A percentile compares a stretch with the other conserved stretches of the same genome.
These are phyloP conservation scores for Blastobotrys aristatus DNA, from an alignment of 1,139 yeast genomes.

Conservation along the genomic window DNA sequence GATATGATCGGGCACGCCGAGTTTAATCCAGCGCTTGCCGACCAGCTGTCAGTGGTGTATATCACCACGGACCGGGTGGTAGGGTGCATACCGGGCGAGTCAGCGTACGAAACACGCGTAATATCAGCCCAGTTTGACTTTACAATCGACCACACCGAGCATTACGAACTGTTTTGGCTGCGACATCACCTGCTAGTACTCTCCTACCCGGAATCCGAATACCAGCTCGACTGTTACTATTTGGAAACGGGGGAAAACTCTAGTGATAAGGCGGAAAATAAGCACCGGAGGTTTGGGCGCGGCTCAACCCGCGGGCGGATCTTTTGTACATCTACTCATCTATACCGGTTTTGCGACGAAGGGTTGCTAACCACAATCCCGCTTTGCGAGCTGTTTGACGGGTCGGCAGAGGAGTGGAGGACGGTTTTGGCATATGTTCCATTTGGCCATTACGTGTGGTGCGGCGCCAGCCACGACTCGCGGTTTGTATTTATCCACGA, in stretches of 20 bases:
- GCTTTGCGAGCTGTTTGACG: not conserved
- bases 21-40: not conserved
- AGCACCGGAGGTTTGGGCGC: not conserved
- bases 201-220: not conserved
- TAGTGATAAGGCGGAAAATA: not conserved
- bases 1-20: not conserved
- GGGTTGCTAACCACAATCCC: not conserved
- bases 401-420: not conserved
- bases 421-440: not conserved
- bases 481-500: slow-evolving; percentile 2
- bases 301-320: not conserved
- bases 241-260: not conserved
- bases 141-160: slow-evolving; percentile 1
- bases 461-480: not conserved
- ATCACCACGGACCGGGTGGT: not conserved
- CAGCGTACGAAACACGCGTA: not conserved
- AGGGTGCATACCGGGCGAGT: not conserved
- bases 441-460: not conserved
- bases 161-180: not conserved
- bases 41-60: not conserved
- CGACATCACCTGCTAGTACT: not conserved
- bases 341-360: not conserved
- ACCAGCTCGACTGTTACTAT: slow-evolving; percentile 1
- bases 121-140: not conserved
- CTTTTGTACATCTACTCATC: not conserved